Base-by-base conservation (phyloP, 75 land plant genomes). In the Pinus albicaulis region DNA sequence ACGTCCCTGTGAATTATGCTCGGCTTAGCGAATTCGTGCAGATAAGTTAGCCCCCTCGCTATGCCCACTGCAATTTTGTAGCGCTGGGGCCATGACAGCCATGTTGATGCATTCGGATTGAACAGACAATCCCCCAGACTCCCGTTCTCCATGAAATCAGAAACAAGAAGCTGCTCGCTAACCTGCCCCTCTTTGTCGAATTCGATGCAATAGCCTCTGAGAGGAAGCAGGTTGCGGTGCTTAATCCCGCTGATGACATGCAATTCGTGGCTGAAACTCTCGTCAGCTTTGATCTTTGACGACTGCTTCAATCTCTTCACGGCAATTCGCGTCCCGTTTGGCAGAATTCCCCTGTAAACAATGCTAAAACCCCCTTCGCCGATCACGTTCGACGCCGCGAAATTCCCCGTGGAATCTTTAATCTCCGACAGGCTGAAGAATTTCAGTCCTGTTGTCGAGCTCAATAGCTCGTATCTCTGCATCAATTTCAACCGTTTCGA, bases 331-430 rank as follows among this genome's bases (percentile, higher is more conserved):
- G 56, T 2, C 3, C 88, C 80, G 64, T 85, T 84, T 6, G 57
- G 56, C 13, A 85, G 78, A 53, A 74, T 77, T 20, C 88, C 89
- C 57, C 57, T 16, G 71, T 78, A 87, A 5, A 87, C 89, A 20
- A 70, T 13, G 20, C 88, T 84, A 73, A 85, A 87, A 0, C 88
- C 89, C 8, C 89, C 89, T 60, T 85, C 77, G 17, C 89, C 89
- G 56, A 87, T 73, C 76, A 75, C 77, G 55, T 62, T 76, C 7
- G 57, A 26, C 56, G 59, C 74, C 60, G 78, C 41, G 59, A 85
- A 87, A 41, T 79, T 75, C 19, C 56, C 74, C 7, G 89, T 82
- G 17, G 68, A 72, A 14, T 24, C 17, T 26, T 17, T 4, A 34
- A 72, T 13, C 53, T 72, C 74, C 2, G 57, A 52, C 2, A 44